Evolutionary conservation across 2,329 filamentous ascomycete genomes (phyloP), one percentile per base, ranked within the genome.

Genomic region (Fusarium sp.): DNA sequence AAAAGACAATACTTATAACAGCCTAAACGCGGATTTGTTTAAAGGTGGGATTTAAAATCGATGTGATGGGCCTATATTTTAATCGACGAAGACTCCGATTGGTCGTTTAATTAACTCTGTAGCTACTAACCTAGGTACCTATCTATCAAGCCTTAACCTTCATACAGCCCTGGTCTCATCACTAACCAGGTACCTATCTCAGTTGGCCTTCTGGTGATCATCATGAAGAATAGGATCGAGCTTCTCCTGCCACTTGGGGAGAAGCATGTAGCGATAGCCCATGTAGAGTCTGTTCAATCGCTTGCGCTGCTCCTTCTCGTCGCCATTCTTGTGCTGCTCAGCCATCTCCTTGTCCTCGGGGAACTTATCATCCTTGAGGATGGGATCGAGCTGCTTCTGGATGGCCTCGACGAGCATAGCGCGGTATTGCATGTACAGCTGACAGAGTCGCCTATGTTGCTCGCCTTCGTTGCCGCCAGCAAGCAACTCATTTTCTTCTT

Each of bases 341-440:
- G 53, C 27, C 46, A 43, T 35, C n/a, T 43, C 23, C 11, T 46
- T 58, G 14, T 41, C 35, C 31, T 33, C 40, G 4, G 54, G 14
- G 20, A 45, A 47, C 27, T 59, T 20, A 14, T 49, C 27, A 18
- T 46, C 27, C 31, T 43, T 59, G 39, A 67, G 53, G 20, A 67
- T 23, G 25, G 59, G 59, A 35, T 67, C 63, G 42, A 67, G 63
- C 15, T 67, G 29, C 17, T 31, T 27, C 23, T 37, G 63, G 14
- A 67, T 67, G 9, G 42, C 6, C 20, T 42, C 11, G 35, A 47
- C 63, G 9, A 67, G 39, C 51, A 67, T 53, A 27, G 15, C n/a
- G 27, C 63, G 63, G 47, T 67, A 67, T 48, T 67, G 50, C 58
- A 67, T 67, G 21, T 67, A 67, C 17, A 67, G 63, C 18, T 37